Percentiles rank a stretch among this genome's conserved stretches.
Conservation (phyloP, 176 grass and related monocot genomes). For the Oryza rufipogon region DNA sequence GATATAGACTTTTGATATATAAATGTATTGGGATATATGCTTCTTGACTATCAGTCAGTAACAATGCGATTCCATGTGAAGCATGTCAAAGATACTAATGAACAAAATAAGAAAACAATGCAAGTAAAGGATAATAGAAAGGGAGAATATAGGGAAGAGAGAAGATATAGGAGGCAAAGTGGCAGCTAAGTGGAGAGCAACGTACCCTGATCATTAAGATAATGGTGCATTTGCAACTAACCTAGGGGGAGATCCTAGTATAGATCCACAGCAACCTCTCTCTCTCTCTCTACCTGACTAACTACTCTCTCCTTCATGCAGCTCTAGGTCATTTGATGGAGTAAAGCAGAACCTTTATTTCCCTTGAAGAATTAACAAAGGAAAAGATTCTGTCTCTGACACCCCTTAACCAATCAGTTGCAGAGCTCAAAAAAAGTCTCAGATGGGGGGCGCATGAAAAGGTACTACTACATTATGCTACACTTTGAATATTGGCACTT, state of each 20-base stretch:
- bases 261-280: constrained; percentile 38
- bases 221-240: constrained; percentile 56
- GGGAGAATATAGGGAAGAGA: not conserved
- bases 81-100: constrained; percentile 11
- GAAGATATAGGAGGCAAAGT: not conserved
- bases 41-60: not conserved
- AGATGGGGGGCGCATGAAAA: constrained; percentile 20
- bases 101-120: constrained; percentile 1
- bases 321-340: constrained; percentile 31
- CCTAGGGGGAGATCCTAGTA: constrained; percentile 38
- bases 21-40: not conserved
- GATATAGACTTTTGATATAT: not conserved
- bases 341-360: constrained; percentile 41
- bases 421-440: constrained; percentile 37
- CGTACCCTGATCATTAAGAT: constrained; percentile 37
- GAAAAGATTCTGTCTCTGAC: constrained; percentile 30
- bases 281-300: not conserved
- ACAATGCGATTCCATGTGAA: not conserved
- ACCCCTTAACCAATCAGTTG: constrained; percentile 46
- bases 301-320: not conserved
- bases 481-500: constrained; percentile 24
- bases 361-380: constrained; percentile 42
- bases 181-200: constrained; percentile 42
- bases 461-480: not conserved
- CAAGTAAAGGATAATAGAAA: not conserved